Percentiles rank a stretch among this genome's conserved stretches.
phyloP scores from a whole-genome alignment of 116 monocot genomes.

The Phalaenopsis hybrid region DNA sequence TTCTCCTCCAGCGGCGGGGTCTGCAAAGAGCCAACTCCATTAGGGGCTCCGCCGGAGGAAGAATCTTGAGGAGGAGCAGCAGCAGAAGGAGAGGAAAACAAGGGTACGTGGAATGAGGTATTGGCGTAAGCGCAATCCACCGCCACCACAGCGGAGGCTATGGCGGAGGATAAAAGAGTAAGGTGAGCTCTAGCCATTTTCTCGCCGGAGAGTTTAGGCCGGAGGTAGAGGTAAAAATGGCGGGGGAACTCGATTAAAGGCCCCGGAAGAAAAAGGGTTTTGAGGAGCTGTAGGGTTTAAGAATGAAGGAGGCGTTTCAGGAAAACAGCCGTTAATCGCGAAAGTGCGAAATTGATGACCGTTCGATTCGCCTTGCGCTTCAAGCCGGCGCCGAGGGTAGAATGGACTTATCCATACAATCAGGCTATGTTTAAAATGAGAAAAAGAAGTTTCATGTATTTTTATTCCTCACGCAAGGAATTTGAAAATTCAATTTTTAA shows the following conservation, averaged over 20 bases:
- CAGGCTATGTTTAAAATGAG: too few species aligned
- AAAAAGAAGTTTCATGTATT: too few species aligned
- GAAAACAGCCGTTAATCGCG: too few species aligned
- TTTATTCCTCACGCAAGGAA: too few species aligned
- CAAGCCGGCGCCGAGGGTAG: neutral
- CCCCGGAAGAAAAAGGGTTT: slow-evolving; percentile 5
- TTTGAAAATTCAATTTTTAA: too few species aligned
- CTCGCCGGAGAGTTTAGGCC: neutral
- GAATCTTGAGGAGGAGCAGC: slow-evolving; percentile 9
- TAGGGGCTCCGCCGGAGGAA: slow-evolving; percentile 2
- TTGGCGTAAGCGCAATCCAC: slow-evolving; percentile 42
- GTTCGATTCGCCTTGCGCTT: neutral
- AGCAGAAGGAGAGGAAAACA: slow-evolving; percentile 20
- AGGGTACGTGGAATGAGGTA: slow-evolving; percentile 27
- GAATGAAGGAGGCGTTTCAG: neutral
- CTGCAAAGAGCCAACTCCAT: neutral
- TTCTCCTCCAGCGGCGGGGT: slow-evolving; percentile 1
- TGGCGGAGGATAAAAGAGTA: slow-evolving; percentile 18
- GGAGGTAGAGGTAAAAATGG: too few species aligned
- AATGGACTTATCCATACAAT: too few species aligned
- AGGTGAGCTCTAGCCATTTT: slow-evolving; percentile 23
- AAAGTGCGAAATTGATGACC: neutral
- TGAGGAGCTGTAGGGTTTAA: slow-evolving; percentile 14
- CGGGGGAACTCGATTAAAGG: neutral
- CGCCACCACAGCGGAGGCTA: slow-evolving; percentile 24